These are phyloP conservation scores for Fusarium sp. DNA, from an alignment of 2,329 filamentous ascomycete species.

Conservation along the genomic window DNA sequence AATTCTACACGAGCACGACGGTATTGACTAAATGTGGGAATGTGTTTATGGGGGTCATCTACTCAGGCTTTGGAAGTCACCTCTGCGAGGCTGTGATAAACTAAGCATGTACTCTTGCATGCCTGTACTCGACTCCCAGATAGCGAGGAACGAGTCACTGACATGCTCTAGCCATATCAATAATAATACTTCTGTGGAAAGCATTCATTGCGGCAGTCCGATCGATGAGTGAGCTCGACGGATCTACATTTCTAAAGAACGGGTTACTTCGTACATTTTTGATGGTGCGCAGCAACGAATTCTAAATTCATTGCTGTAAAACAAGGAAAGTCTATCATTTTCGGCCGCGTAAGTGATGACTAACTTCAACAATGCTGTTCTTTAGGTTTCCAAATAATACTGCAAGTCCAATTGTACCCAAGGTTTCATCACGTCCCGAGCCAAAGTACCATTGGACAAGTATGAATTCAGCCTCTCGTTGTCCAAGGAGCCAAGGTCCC, in stretches of 20 bases:
- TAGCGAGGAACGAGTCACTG: not conserved
- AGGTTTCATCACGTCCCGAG: conserved; percentile 1
- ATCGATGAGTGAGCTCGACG: not conserved
- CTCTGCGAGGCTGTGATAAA: not conserved
- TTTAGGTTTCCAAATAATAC: not conserved
- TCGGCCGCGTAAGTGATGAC: not conserved
- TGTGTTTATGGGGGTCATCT: conserved; percentile 3
- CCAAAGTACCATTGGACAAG: conserved; percentile 11
- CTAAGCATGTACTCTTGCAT: not conserved
- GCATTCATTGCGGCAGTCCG: not conserved
- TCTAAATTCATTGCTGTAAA: not conserved
- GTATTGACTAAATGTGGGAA: conserved; percentile 16
- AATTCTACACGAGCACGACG: conserved; percentile 15
- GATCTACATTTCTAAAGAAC: not conserved
- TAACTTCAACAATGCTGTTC: not conserved
- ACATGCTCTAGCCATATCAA: not conserved
- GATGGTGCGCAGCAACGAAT: not conserved
- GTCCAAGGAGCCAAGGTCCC: conserved; percentile 20
- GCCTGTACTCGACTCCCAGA: not conserved
- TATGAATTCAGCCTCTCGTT: conserved; percentile 17
- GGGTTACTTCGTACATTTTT: not conserved
- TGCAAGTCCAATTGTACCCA: not conserved
- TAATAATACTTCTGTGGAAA: not conserved
- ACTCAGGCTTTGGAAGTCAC: conserved; percentile 2
- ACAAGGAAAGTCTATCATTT: conserved; percentile 21